phyloP scores from a whole-genome alignment of 2,329 filamentous ascomycete genomes.

The Cytospora paraplurivora region DNA sequence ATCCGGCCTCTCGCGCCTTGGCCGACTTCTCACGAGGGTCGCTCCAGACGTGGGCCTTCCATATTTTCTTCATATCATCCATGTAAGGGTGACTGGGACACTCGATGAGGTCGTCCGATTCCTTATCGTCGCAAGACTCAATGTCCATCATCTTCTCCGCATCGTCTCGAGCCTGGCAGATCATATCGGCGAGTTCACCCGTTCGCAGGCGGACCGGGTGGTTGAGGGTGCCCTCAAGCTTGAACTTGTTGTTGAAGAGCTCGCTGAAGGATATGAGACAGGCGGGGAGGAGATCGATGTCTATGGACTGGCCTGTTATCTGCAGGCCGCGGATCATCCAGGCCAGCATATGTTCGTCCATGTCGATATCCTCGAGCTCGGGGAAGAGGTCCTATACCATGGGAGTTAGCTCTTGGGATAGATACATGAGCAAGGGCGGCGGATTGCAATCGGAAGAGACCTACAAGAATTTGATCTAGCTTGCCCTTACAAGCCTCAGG shows the following conservation, averaged over 20 bases:
- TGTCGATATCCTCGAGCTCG: constrained; percentile 11
- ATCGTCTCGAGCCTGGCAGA: constrained; percentile 18
- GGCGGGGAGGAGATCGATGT: constrained; percentile 11
- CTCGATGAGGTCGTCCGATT: neutral
- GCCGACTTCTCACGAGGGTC: neutral
- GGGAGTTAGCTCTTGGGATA: too few species aligned
- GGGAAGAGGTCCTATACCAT: constrained; percentile 13
- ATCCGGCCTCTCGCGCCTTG: too few species aligned
- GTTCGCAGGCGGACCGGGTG: neutral
- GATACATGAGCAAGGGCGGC: too few species aligned
- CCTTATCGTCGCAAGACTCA: neutral
- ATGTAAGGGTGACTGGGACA: neutral
- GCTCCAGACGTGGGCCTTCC: neutral
- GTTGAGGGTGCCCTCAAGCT: neutral
- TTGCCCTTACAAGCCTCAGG: neutral
- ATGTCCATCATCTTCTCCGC: constrained; percentile 10
- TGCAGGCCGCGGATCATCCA: constrained; percentile 11
- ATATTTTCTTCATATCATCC: neutral
- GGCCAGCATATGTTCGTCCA: constrained; percentile 9
- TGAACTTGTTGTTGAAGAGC: constrained; percentile 8
- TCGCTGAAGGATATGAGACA: constrained; percentile 14
- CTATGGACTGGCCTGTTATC: constrained; percentile 16
- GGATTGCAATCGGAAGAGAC: too few species aligned
- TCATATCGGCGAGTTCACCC: neutral
- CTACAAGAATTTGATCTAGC: constrained; percentile 12